A percentile compares a stretch with the other conserved stretches of the same genome.
Evolutionary conservation across 306 rosid genomes (phyloP).

Genomic region (Clitoria ternatea): DNA sequence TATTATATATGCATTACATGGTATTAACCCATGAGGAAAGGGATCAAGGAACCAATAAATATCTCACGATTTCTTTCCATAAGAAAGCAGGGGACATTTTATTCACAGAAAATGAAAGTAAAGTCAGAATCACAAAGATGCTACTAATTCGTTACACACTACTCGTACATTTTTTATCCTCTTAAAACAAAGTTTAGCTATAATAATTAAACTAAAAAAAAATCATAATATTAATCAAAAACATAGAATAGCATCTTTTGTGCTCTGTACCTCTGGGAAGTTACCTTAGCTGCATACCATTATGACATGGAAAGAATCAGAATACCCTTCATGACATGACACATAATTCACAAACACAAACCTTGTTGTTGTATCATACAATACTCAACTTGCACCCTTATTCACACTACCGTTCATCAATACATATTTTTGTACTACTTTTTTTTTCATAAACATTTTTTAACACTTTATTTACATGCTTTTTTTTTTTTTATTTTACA

Average conservation of each 20-base stretch:
- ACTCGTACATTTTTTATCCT: not conserved
- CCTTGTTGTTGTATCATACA: not conserved
- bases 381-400: not conserved
- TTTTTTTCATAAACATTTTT: not conserved
- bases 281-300: not conserved
- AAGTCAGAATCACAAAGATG: not conserved
- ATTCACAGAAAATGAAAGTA: not conserved
- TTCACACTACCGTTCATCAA: not conserved
- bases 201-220: too few relatives aligned
- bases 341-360: not conserved
- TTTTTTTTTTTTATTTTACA: too few relatives aligned
- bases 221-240: not conserved
- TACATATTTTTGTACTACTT: too few relatives aligned
- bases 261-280: not conserved
- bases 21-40: not conserved
- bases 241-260: not conserved
- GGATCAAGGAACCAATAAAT: not conserved
- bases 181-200: too few relatives aligned
- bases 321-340: not conserved
- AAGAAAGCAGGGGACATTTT: not conserved
- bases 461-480: not conserved
- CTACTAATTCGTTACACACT: too few relatives aligned
- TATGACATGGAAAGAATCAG: conserved; percentile 7
- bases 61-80: not conserved
- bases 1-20: not conserved